Evolutionary conservation across 306 rosid species (phyloP), one percentile per base, ranked within the genome.

Genomic region (Amphicarpaea edgeworthii): DNA sequence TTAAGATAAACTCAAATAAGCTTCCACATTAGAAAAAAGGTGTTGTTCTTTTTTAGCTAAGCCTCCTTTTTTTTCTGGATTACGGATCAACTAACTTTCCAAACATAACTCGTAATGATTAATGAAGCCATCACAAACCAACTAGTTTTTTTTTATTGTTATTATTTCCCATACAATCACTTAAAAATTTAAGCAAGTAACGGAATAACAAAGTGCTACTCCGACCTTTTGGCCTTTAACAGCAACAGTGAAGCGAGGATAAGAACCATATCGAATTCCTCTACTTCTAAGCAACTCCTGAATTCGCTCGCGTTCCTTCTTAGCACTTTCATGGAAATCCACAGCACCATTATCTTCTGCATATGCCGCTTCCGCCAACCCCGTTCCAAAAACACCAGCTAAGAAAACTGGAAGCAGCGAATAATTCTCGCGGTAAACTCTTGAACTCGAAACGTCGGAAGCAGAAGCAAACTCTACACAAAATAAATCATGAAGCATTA

Each of bases 221-320:
- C 20, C 20, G 75, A 94, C 98, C 98, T 86, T 87, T 67, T 87
- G 89, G 70, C 98, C 98, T 82, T 88, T 92, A 63, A 84, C 85
- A n/a, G 89, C 84, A 60, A 92, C 90, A 45, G 26, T 75, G 87
- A 86, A 90, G 8, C 83, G 84, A 61, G 98, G 98, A 77, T 82
- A 88, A 67, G 94, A 86, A 64, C 93, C 87, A 43, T 41, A 50
- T 40, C 42, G 76, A 23, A 86, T 28, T 68, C 93, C 96, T 83
- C 76, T 91, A 77, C 78, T 77, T 64, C 57, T 79, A 43, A 90
- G 87, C 80, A 81, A 80, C 45, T 85, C 86, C 50, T 85, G 83
- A 83, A 86, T 93, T 49, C 83, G 73, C 72, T 65, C 67, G 1
- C 90, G 89, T 46, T 90, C 91, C 72, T 79, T 87, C 88, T 46